A percentile compares a stretch with the other conserved stretches of the same genome.
Conservation (phyloP, 2,329 filamentous ascomycete species). For the Pyrenophora graminea region DNA sequence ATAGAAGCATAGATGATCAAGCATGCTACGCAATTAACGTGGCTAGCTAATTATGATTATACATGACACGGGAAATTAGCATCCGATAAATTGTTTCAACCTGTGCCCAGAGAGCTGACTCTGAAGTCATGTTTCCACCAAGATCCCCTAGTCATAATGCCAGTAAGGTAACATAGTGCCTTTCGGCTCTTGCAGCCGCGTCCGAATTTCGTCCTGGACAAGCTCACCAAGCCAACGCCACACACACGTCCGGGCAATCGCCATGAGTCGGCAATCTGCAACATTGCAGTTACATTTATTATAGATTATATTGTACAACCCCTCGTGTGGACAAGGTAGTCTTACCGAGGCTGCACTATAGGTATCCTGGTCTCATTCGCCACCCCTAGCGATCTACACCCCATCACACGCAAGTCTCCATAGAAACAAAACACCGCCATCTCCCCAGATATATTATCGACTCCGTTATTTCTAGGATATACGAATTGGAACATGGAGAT, state of each 20-base stretch:
- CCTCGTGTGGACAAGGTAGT: background rate
- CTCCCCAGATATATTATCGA: slow-evolving; percentile 1
- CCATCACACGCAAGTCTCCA: background rate
- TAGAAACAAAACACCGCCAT: background rate
- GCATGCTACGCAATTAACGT: slow-evolving; percentile 15
- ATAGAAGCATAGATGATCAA: slow-evolving; percentile 37
- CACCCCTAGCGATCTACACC: slow-evolving; percentile 1
- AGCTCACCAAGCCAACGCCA: too few species aligned
- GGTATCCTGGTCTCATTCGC: slow-evolving; percentile 3
- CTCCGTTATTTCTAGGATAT: background rate
- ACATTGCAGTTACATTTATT: background rate
- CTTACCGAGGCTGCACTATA: slow-evolving; percentile 5
- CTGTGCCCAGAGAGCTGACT: background rate
- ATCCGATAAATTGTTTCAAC: background rate
- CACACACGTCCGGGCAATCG: background rate
- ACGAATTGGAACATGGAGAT: background rate
- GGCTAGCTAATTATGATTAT: slow-evolving; percentile 23
- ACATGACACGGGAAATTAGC: slow-evolving; percentile 10
- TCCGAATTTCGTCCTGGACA: too few species aligned
- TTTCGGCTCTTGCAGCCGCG: too few species aligned
- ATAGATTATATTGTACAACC: slow-evolving; percentile 4
- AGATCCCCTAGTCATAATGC: background rate
- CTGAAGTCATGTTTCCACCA: background rate
- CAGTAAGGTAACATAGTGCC: too few species aligned
- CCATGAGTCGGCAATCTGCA: background rate